Base-by-base conservation (phyloP, 176 grass and related monocot species). In the Zea luxurians region DNA sequence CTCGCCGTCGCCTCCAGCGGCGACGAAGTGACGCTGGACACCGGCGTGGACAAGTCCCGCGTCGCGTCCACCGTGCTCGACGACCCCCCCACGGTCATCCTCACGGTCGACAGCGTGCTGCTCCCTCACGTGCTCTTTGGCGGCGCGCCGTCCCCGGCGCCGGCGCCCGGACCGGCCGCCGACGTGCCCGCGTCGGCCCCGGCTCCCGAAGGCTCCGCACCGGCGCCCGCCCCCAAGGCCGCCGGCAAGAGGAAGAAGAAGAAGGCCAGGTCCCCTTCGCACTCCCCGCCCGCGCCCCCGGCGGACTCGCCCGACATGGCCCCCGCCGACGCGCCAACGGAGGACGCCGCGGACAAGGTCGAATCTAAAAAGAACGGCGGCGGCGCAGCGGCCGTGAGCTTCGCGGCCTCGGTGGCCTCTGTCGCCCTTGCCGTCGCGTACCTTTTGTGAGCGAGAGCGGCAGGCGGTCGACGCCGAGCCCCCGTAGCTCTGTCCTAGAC, bases 1-100 rank as follows among this genome's bases (percentile, higher is more conserved):
- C 90, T 99, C 85, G 87, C 96, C 11, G 90, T 99, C 35, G 64
- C 89, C 36, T 62, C 76, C 71, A 89, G 15, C 16, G 96, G 96
- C 52, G 96, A 99, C 68, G 96, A 95, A 63, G 92, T 99, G 11
- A 89, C 92, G 0, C 84, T 99, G 8, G 83, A 91, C 79, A 95
- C 96, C 38, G 92, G 96, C 13, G 76, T 91, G 11, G 96, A 91
- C 89, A 89, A 71, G 67, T 95, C 88, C n/a, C 91, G 96, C 64
- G 77, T 98, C 74, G 96, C 92, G 27, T 90, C 87, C 46, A 98
- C 96, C 7, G 78, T 95, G 55, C 77, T 99, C 37, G 96, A 99
- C 77, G 83, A 89, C 81, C 83, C 96, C 37, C 96, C 96, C 0
- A 70, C 74, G 37, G 82, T 79, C 80, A 68, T 99, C 74, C 91